Evolutionary conservation across 257 asterid species (phyloP), one percentile per base, ranked within the genome.

Genomic region (Penstemon davidsonii): DNA sequence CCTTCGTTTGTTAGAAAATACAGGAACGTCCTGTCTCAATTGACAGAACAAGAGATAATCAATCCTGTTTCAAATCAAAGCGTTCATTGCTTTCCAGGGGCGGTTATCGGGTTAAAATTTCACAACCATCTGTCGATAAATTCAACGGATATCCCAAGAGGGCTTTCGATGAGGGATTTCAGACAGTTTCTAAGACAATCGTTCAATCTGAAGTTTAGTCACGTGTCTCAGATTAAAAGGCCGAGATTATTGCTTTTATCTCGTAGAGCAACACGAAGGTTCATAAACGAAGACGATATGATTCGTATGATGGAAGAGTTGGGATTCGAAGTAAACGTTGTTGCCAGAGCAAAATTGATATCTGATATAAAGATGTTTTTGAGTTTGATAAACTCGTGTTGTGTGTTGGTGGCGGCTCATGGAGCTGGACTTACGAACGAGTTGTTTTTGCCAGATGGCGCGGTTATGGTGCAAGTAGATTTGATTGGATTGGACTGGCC

Each of bases 361-460:
- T 74, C 96, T 55, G 81, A 93, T 73, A 77, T 93, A 12, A 75
- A 81, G 3, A 7, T 74, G 61, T 87, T 88, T n/a, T 79, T 91
- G 13, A 67, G 78, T 15, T 45, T 79, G 68, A 84, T 93, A 43
- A 93, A 90, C 73, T 62, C 92, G 39, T 88, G 97, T 65, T 86
- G 86, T 62, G 96, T 88, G 6, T 69, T 93, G 74, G 79, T 93
- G 55, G 99, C 89, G 7, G 96, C 82, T 6, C 99, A 93, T 41
- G 99, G 99, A 5, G 99, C 99, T 4, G 99, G 96, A 43, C 64
- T 93, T 64, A 93, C 97, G n/a, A 92, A 93, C 60, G 88, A 85
- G 61, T 37, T 93, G 61, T 90, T 90, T 75, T 61, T 90, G 84
- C 83, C 85, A 8, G 89, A 87, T 39, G 92, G 87, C 4, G 85